Evolutionary conservation across 1,284 basidiomycete species (phyloP), one percentile per base, ranked within the genome.

Genomic region (Macrocystidia cucumis): DNA sequence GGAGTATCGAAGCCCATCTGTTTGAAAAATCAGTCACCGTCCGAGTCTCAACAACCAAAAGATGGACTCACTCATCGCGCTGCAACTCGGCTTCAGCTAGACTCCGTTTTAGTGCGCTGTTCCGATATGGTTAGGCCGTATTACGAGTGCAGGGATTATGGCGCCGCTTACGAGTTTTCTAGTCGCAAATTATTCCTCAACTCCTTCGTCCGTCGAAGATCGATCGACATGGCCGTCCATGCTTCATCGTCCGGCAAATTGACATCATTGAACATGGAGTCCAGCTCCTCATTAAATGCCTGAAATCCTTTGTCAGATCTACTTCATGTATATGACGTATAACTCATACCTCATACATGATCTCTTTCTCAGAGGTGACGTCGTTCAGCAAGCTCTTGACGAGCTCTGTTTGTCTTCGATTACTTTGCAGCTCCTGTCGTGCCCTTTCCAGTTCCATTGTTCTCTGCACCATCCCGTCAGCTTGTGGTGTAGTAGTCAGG

Each of bases 221-320:
- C 86, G 30, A 62, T 60, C 12, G 76, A 70, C 70, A 92, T 71
- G 0, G 81, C 80, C 9, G 62, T 55, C 73, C 83, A 88, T 1
- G 87, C 86, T 47, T 89, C 84, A 28, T 81, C 76, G 9, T 78
- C 75, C 9, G 87, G 85, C 35, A 91, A 68, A 40, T 79, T 73
- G 12, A 73, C 74, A 40, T 90, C 86, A 35, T 81, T 78, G 60
- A 79, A 92, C 85, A 93, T 89, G 22, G 74, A 76, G 46, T 91
- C 88, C 23, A 95, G 68, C 54, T 93, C 91, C 46, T 90, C 87
- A 52, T 93, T 93, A 64, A 95, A 92, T 3, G 87, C 82, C 89
- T 91, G 42, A 4, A 23, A 39, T 29, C 35, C 30, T 30, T 40
- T 43, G 21, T 29, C 33, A 45, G 32, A 33, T 38, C n/a, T 30